These are phyloP conservation scores for Ganoderma leucocontextum DNA, from an alignment of 1,284 basidiomycete genomes.

Conservation along the genomic window DNA sequence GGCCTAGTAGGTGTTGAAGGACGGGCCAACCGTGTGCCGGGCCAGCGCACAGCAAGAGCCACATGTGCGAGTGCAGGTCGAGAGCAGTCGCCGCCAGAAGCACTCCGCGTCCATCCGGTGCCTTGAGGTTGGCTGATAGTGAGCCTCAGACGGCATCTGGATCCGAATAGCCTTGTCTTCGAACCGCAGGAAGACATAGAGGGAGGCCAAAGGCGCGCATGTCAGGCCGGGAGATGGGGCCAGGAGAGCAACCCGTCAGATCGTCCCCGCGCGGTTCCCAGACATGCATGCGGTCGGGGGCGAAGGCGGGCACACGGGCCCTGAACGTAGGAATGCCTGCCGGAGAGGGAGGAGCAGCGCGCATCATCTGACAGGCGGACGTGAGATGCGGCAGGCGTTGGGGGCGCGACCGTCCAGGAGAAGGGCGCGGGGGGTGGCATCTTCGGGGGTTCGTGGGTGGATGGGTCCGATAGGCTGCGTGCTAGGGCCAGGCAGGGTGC, in stretches of 20 bases:
- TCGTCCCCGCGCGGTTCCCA: slow-evolving; percentile 23
- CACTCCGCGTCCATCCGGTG: slow-evolving; percentile 1
- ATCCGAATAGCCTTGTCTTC: slow-evolving; percentile 13
- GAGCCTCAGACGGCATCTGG: slow-evolving; percentile 1
- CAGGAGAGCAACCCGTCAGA: slow-evolving; percentile 14
- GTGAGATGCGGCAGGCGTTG: slow-evolving; percentile 27
- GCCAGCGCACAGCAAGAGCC: background rate
- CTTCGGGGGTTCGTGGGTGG: slow-evolving; percentile 29
- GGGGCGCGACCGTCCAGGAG: slow-evolving; percentile 24
- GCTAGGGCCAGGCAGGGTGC: slow-evolving; percentile 11
- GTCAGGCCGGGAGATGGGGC: slow-evolving; percentile 8
- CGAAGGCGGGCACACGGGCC: slow-evolving; percentile 19
- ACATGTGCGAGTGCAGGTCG: slow-evolving; percentile 9
- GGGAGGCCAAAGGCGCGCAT: slow-evolving; percentile 3
- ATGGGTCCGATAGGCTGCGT: slow-evolving; percentile 32
- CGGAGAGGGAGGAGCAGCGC: slow-evolving; percentile 27
- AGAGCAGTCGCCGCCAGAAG: slow-evolving; percentile 8
- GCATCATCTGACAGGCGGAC: slow-evolving; percentile 31
- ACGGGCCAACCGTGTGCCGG: background rate
- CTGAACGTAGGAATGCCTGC: slow-evolving; percentile 31
- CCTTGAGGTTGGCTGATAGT: slow-evolving; percentile 12
- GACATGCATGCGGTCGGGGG: slow-evolving; percentile 19
- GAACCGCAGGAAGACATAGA: slow-evolving; percentile 11
- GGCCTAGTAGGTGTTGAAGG: background rate
- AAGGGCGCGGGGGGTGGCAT: slow-evolving; percentile 27